A percentile compares a stretch with the other conserved stretches of the same genome.
Conservation (phyloP, 176 grass and related monocot species). For the Bromus sterilis region DNA sequence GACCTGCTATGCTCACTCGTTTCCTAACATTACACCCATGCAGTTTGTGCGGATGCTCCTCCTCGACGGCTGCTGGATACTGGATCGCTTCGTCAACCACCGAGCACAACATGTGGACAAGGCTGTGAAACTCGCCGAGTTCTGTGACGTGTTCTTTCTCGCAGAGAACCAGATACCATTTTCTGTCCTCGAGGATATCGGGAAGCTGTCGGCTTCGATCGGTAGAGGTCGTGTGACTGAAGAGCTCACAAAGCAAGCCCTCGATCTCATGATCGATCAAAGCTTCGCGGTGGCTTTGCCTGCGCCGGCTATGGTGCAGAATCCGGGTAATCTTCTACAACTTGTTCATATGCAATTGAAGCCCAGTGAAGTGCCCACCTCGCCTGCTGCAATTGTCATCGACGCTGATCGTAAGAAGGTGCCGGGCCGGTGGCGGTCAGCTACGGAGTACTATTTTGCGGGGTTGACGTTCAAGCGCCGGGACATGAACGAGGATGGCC, state of each 20-base stretch:
- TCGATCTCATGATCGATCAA: neutral
- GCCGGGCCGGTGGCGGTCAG: slow-evolving; percentile 8
- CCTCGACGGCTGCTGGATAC: slow-evolving; percentile 17
- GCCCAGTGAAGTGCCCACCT: neutral
- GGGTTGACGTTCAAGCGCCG: neutral
- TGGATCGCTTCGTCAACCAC: neutral
- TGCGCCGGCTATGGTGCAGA: neutral
- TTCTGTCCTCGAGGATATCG: neutral
- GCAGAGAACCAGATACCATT: slow-evolving; percentile 23
- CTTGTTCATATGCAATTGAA: slow-evolving; percentile 17
- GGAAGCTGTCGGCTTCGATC: neutral
- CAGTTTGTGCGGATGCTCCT: slow-evolving; percentile 19
- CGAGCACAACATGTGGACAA: no score
- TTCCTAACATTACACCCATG: neutral
- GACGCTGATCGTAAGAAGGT: neutral
- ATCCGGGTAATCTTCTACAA: neutral
- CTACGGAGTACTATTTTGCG: neutral
- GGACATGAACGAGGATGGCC: neutral
- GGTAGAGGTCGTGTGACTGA: rapidly evolving
- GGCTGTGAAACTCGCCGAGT: neutral
- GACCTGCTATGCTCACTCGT: neutral
- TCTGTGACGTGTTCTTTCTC: slow-evolving; percentile 5
- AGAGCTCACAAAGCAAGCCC: neutral
- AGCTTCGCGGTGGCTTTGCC: neutral
- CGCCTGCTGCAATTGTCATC: rapidly evolving